These are phyloP conservation scores for Gaertneriomyces semiglobifer DNA, from an alignment of 192 early-diverging fungal genomes.

Conservation along the genomic window DNA sequence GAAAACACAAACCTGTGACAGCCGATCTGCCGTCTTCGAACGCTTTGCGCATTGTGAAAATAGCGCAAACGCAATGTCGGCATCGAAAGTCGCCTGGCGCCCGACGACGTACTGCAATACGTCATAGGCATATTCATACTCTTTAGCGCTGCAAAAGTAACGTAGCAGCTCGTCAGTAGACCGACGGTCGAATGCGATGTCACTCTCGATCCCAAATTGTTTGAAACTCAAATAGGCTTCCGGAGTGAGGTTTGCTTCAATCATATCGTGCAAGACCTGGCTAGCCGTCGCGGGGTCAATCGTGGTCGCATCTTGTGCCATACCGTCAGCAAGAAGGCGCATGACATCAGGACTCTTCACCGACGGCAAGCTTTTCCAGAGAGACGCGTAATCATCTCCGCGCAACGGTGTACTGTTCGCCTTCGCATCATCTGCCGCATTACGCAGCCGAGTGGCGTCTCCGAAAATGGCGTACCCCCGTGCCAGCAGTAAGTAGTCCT, in stretches of 20 bases:
- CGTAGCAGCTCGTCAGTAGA: background rate
- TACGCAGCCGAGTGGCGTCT: background rate
- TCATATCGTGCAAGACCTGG: background rate
- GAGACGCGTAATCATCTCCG: background rate
- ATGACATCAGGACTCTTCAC: background rate
- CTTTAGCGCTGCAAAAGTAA: background rate
- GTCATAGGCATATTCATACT: background rate
- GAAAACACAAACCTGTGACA: background rate
- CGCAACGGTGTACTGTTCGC: background rate
- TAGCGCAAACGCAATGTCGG: background rate
- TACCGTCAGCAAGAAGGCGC: background rate
- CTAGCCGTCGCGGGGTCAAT: background rate
- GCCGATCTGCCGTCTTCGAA: background rate
- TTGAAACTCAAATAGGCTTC: slow-evolving; percentile 1
- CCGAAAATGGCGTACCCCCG: background rate
- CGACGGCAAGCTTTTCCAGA: background rate
- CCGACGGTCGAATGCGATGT: background rate
- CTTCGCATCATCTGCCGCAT: background rate
- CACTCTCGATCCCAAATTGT: background rate
- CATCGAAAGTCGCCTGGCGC: background rate
- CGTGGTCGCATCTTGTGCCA: background rate
- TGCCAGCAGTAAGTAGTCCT: slow-evolving; percentile 1
- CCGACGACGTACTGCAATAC: background rate
- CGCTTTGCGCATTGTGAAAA: background rate
- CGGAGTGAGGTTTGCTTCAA: background rate